Base-by-base conservation (phyloP, 2,329 filamentous ascomycete species). In the Lachnellula subtilissima region DNA sequence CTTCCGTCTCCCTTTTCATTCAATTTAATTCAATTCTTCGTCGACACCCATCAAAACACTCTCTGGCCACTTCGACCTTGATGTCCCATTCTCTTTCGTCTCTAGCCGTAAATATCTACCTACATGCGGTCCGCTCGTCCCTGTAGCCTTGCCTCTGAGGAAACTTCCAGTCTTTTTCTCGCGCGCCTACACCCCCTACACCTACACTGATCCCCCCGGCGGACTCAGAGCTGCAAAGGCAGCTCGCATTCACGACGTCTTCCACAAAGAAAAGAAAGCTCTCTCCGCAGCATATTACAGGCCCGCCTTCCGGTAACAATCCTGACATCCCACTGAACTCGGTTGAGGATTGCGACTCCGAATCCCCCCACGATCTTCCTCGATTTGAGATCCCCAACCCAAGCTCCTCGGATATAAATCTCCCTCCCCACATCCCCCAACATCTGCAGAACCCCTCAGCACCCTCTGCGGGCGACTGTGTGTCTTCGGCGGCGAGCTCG, bases 181-280 rank as follows among this genome's bases (percentile, higher is more conserved):
- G 28, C 35, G 23, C 53, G 35, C 28, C 51, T 37, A 48, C 15
- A 40, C 49, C 23, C 22, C 28, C 51, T 37, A 48, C 15, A 40
- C 49, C 23, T 32, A 32, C 23, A 39, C 49, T 52, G 32, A 50
- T 54, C 46, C 54, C 57, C 28, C 52, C 47, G 25, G 52, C 58
- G 40, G 55, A 48, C 55, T 19, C 56, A 65, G 67, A 69, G 67
- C 68, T 67, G 67, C 67, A 68, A 45, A 71, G 71, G 83, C 83
- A 85, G 84, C 84, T 86, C 84, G 75, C 78, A 72, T 77, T 81
- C 84, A 87, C 80, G 74, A 87, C 84, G 84, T 86, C 83, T 83
- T 86, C 82, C 77, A 78, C 76, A 80, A 87, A 86, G 83, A 87
- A 86, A 83, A 80, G 83, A 78, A 86, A 83, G 80, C 80, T 86